Percentiles rank a stretch among this genome's conserved stretches.
Conservation (phyloP, 2,329 filamentous ascomycete species). For the Zymoseptoria pseudotritici region DNA sequence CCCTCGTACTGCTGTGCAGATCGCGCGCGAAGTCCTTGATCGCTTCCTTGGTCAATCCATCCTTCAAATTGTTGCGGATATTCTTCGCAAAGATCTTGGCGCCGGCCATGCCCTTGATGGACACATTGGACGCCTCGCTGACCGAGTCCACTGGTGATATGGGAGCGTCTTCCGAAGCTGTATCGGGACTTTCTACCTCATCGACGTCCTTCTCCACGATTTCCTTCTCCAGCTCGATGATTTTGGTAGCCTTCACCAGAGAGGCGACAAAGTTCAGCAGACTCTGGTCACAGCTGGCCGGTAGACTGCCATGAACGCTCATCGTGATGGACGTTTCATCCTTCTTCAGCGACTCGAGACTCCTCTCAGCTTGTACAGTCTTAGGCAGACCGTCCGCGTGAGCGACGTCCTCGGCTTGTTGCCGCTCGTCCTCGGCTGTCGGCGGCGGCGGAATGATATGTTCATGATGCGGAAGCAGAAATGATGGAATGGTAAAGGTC, state of each 20-base stretch:
- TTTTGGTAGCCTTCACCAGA: constrained; percentile 50
- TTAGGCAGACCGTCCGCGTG: constrained; percentile 40
- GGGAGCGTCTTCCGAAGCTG: not conserved
- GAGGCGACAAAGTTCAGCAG: constrained; percentile 49
- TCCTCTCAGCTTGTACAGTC: constrained; percentile 33
- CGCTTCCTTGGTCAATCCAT: constrained; percentile 17
- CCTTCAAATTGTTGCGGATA: constrained; percentile 22
- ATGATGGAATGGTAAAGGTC: constrained; percentile 42
- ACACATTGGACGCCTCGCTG: not conserved
- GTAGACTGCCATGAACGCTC: constrained; percentile 43
- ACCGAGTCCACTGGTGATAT: not conserved
- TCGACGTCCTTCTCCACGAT: constrained; percentile 31
- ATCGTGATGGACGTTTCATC: constrained; percentile 45
- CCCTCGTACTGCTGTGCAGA: constrained; percentile 31
- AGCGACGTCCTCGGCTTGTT: constrained; percentile 33
- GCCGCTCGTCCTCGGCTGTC: constrained; percentile 27
- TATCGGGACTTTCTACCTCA: constrained; percentile 15
- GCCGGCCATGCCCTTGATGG: constrained; percentile 12
- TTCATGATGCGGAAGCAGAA: constrained; percentile 48
- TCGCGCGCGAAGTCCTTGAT: constrained; percentile 27
- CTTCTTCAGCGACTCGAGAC: constrained; percentile 35
- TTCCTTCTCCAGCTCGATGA: constrained; percentile 47
- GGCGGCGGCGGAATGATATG: constrained; percentile 42
- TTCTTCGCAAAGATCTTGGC: constrained; percentile 24
- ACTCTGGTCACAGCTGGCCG: constrained; percentile 44